Evolutionary conservation across 768 basidiomycete species (phyloP).

Genomic region (Scleroderma citrinum): DNA sequence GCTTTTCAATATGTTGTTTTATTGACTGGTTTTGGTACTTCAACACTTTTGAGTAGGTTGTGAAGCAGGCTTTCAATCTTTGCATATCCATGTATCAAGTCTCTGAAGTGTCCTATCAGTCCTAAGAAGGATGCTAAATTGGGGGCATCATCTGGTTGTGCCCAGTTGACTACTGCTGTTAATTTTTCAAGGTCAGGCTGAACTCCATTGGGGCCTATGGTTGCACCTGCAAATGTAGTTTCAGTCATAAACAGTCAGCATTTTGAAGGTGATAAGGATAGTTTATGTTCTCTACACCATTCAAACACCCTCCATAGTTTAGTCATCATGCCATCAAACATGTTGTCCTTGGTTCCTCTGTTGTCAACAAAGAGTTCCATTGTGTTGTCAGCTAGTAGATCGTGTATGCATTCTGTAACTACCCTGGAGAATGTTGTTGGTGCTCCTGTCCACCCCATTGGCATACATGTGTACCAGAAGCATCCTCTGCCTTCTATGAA

Average conservation of each 20-base stretch:
- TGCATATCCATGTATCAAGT: too few species aligned
- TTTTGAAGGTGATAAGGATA: neutral
- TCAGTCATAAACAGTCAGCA: constrained; percentile 1
- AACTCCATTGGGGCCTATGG: too few species aligned
- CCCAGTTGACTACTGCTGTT: too few species aligned
- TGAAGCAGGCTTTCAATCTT: too few species aligned
- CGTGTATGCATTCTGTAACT: constrained; percentile 1
- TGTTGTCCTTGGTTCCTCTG: constrained; percentile 8
- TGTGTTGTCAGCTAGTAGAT: constrained; percentile 12
- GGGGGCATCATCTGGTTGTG: too few species aligned
- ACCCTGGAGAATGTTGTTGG: constrained; percentile 10
- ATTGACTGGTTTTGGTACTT: too few species aligned
- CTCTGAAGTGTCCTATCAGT: too few species aligned
- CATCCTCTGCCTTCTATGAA: constrained; percentile 20
- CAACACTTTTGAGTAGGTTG: too few species aligned
- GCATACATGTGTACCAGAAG: constrained; percentile 16
- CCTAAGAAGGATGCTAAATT: too few species aligned
- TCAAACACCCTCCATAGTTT: neutral
- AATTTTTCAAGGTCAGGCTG: too few species aligned
- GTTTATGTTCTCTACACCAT: neutral
- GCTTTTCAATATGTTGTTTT: too few species aligned
- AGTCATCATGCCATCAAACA: neutral
- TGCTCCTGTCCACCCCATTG: constrained; percentile 20
- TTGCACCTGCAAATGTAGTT: too few species aligned
- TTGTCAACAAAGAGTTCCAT: constrained; percentile 33